Conservation (phyloP, 495 filamentous ascomycete genomes). For the Letharia lupina region DNA sequence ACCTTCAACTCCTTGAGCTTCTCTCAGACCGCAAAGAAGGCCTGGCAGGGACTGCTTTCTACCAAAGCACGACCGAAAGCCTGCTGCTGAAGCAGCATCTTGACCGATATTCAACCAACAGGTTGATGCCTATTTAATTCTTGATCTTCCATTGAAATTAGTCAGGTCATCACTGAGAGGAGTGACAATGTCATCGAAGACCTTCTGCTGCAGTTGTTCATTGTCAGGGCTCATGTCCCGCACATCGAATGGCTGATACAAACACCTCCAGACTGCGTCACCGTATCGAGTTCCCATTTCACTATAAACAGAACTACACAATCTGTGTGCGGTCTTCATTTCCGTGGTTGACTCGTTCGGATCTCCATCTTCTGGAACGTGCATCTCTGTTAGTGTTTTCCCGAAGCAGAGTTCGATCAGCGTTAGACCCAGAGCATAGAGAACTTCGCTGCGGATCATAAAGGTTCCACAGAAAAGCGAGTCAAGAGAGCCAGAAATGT, state of each 20-base stretch:
- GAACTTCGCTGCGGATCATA: conserved; percentile 25
- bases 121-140: background rate
- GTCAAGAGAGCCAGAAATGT: background rate
- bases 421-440: conserved; percentile 30
- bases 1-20: too few relatives aligned
- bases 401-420: conserved; percentile 34
- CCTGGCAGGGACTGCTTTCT: too few relatives aligned
- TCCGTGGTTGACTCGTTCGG: conserved; percentile 20
- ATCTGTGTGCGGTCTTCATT: conserved; percentile 26
- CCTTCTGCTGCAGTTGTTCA: conserved; percentile 25
- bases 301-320: conserved; percentile 24
- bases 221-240: conserved; percentile 23
- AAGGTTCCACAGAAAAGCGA: too few relatives aligned
- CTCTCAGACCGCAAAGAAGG: too few relatives aligned
- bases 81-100: too few relatives aligned
- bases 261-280: conserved; percentile 30
- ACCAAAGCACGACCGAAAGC: too few relatives aligned
- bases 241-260: conserved; percentile 27
- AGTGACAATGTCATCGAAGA: conserved; percentile 25
- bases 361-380: conserved; percentile 25
- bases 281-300: conserved; percentile 29
- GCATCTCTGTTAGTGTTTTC: conserved; percentile 23
- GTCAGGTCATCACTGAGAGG: conserved; percentile 1
- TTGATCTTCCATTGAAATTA: background rate
- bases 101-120: too few relatives aligned